These are phyloP conservation scores for Ziziphus jujuba DNA, from an alignment of 306 rosid species.

Conservation along the genomic window DNA sequence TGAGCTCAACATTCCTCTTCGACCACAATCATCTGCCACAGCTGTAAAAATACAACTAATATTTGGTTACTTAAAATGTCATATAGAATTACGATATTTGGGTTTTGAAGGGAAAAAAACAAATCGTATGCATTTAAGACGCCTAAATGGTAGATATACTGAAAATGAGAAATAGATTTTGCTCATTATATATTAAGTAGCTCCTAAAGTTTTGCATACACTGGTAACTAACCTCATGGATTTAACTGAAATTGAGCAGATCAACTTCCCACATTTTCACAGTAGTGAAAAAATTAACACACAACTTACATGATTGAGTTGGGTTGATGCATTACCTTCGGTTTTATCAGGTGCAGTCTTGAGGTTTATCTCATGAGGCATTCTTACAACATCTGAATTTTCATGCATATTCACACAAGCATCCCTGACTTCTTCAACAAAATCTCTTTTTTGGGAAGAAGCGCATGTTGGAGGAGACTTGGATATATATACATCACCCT, in stretches of 20 bases:
- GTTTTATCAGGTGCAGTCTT: conserved; percentile 33
- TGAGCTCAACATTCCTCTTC: conserved; percentile 26
- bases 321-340: conserved; percentile 36
- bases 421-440: conserved; percentile 38
- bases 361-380: conserved; percentile 31
- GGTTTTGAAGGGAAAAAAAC: conserved; percentile 5
- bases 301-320: conserved; percentile 8
- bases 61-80: conserved; percentile 25
- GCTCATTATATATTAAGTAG: no score
- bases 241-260: not conserved
- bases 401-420: conserved; percentile 25
- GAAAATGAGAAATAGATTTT: not conserved
- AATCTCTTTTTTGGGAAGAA: conserved; percentile 23
- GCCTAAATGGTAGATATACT: conserved; percentile 4
- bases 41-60: conserved; percentile 31
- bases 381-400: conserved; percentile 23
- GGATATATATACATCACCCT: conserved; percentile 31
- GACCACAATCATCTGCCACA: conserved; percentile 25
- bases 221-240: not conserved
- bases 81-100: conserved; percentile 11
- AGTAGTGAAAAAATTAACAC: conserved; percentile 17
- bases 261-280: conserved; percentile 5
- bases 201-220: no score
- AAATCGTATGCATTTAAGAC: not conserved
- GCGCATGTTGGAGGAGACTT: conserved; percentile 38